phyloP scores from a whole-genome alignment of 352 stramenopile species.

The Globisporangium carolinianum region DNA sequence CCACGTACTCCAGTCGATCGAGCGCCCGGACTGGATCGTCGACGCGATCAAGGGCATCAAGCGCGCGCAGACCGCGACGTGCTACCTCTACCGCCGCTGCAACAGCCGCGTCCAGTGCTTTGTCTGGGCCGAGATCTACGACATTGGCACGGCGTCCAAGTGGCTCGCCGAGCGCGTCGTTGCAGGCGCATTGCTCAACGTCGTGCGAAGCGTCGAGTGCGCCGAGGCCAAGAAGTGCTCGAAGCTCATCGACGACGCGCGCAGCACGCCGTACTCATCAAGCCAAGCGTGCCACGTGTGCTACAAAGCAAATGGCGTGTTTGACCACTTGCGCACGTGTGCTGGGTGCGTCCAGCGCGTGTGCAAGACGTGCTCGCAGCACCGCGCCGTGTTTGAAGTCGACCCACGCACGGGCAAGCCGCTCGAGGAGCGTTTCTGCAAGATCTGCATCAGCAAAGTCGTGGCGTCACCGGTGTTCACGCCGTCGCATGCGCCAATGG shows the following conservation, averaged over 20 bases:
- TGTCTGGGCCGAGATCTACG: conserved; percentile 26
- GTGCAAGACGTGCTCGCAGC: conserved; percentile 26
- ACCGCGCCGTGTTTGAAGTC: conserved; percentile 7
- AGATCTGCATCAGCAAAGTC: conserved; percentile 11
- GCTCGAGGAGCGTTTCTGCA: conserved; percentile 9
- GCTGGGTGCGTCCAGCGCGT: conserved; percentile 27
- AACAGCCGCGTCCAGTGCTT: conserved; percentile 32
- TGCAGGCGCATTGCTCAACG: conserved; percentile 25
- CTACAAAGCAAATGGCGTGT: conserved; percentile 4
- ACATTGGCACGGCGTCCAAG: conserved; percentile 23
- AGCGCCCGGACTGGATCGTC: conserved; percentile 12
- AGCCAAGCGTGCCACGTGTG: conserved; percentile 9
- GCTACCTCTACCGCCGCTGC: conserved; percentile 28
- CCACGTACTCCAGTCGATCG: conserved; percentile 17
- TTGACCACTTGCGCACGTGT: conserved; percentile 11
- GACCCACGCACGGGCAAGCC: conserved; percentile 5
- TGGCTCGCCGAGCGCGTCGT: conserved; percentile 39
- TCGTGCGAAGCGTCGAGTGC: conserved; percentile 27
- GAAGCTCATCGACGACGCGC: conserved; percentile 25
- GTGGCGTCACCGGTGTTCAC: neutral
- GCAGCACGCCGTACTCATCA: neutral
- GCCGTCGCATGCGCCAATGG: neutral
- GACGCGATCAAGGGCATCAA: conserved; percentile 21
- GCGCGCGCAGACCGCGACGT: conserved; percentile 30
- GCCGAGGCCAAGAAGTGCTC: conserved; percentile 38